Evolutionary conservation across 176 grass and related monocot species (phyloP).

Genomic region (Otatea glauca): DNA sequence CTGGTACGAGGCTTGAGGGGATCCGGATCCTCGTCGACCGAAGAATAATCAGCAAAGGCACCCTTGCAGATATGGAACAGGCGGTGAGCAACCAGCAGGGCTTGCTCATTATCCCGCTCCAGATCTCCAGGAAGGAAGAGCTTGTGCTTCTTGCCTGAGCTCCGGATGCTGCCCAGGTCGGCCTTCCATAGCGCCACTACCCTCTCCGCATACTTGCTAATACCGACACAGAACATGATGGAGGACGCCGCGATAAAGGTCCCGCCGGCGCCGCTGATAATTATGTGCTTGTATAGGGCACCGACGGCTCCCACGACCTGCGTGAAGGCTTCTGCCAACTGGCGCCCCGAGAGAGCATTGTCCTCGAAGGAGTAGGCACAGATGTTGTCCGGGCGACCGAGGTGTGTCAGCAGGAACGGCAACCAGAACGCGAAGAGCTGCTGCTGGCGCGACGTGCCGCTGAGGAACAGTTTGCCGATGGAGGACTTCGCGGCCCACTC

Average conservation of each 20-base stretch:
- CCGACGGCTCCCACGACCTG: not conserved
- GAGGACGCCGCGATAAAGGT: accelerated
- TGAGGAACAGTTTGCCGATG: constrained; percentile 32
- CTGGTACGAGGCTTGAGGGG: no score
- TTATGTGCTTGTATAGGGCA: not conserved
- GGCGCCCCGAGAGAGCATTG: constrained; percentile 7
- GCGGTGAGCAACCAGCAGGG: no score
- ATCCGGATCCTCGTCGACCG: not conserved
- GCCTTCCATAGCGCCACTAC: no score
- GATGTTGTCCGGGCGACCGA: constrained; percentile 48
- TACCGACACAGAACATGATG: no score
- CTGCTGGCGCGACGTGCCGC: not conserved
- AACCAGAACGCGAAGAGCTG: constrained; percentile 31
- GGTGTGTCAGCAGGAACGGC: not conserved
- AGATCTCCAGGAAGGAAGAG: no score
- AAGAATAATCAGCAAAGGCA: no score
- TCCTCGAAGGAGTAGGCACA: constrained; percentile 44
- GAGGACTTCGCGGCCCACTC: constrained; percentile 32
- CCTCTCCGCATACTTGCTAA: no score
- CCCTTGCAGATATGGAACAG: no score
- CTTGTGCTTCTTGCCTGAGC: no score
- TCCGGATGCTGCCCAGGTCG: no score
- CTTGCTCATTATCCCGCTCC: no score
- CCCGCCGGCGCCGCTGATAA: not conserved
- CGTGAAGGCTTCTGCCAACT: not conserved